Percentiles rank a stretch among this genome's conserved stretches.
These are phyloP conservation scores for Aspergillus coremiiformis DNA, from an alignment of 495 filamentous ascomycete genomes.

Conservation along the genomic window DNA sequence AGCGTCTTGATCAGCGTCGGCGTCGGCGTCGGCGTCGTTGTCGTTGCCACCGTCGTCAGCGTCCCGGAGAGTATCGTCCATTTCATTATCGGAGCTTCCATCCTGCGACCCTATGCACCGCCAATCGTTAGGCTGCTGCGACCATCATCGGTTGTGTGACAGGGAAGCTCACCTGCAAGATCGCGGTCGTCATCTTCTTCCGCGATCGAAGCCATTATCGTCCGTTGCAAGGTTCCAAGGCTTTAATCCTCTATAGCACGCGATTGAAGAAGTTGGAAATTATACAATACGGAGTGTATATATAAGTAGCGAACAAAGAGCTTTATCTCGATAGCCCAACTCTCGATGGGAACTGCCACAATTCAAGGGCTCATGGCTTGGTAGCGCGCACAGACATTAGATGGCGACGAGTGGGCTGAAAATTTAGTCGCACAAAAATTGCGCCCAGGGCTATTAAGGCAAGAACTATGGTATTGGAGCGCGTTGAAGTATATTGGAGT, in stretches of 20 bases:
- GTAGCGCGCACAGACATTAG: not conserved
- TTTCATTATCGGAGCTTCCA: slow-evolving; percentile 64
- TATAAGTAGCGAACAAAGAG: not conserved
- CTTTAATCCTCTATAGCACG: not conserved
- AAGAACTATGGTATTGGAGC: not conserved
- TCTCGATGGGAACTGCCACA: not conserved
- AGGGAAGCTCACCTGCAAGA: slow-evolving; percentile 36
- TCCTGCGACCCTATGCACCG: slow-evolving; percentile 45
- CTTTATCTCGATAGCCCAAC: not conserved
- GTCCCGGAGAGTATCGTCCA: slow-evolving; percentile 61
- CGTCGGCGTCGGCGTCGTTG: slow-evolving; percentile 53
- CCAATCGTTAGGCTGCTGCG: not conserved
- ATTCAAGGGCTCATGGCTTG: not conserved
- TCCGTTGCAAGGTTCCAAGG: not conserved
- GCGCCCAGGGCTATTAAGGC: not conserved
- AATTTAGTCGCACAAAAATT: not conserved
- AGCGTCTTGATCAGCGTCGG: slow-evolving; percentile 55
- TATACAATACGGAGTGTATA: not conserved
- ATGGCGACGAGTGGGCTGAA: not conserved
- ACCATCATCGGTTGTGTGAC: not conserved
- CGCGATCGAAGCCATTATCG: slow-evolving; percentile 27
- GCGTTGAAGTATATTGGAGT: not conserved
- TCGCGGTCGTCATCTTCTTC: slow-evolving; percentile 53
- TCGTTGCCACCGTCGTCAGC: slow-evolving; percentile 52
- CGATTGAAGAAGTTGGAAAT: not conserved